These are phyloP conservation scores for Apiospora malaysiana DNA, from an alignment of 2,329 filamentous ascomycete species.

Conservation along the genomic window DNA sequence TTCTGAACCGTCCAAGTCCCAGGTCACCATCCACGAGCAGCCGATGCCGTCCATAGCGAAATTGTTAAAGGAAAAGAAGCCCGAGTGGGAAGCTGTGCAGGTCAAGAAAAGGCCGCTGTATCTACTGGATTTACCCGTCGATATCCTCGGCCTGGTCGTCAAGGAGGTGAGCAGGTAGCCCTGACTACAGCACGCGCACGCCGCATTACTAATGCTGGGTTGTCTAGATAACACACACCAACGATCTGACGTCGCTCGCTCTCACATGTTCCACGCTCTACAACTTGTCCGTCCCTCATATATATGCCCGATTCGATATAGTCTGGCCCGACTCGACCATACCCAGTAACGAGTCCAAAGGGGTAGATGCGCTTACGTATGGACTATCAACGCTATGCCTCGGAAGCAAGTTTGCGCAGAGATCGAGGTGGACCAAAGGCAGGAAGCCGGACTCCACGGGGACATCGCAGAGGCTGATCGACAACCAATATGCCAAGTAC, in stretches of 20 bases:
- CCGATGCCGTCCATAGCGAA: constrained; percentile 42
- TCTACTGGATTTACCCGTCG: constrained; percentile 77
- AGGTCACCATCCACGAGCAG: constrained; percentile 29
- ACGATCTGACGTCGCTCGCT: constrained; percentile 79
- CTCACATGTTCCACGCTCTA: constrained; percentile 81
- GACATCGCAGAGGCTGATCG: constrained; percentile 37
- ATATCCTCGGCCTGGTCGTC: constrained; percentile 79
- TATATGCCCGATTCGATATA: constrained; percentile 87
- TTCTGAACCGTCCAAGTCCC: constrained; percentile 30
- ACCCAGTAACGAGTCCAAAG: constrained; percentile 68
- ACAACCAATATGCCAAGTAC: constrained; percentile 78
- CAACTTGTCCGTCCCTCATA: constrained; percentile 74
- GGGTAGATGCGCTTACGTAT: constrained; percentile 83
- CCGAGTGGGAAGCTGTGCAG: constrained; percentile 71
- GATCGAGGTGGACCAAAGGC: constrained; percentile 43
- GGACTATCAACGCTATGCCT: constrained; percentile 81
- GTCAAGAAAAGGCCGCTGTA: constrained; percentile 62
- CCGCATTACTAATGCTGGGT: constrained; percentile 22
- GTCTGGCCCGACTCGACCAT: constrained; percentile 80
- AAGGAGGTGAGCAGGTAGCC: constrained; percentile 65
- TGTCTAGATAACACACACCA: constrained; percentile 75
- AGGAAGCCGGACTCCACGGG: constrained; percentile 28
- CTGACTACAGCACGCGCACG: constrained; percentile 19
- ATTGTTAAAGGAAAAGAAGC: constrained; percentile 63
- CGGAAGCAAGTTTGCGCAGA: constrained; percentile 56